phyloP scores from a whole-genome alignment of 2,329 filamentous ascomycete species.

The Fusarium nematophilum region DNA sequence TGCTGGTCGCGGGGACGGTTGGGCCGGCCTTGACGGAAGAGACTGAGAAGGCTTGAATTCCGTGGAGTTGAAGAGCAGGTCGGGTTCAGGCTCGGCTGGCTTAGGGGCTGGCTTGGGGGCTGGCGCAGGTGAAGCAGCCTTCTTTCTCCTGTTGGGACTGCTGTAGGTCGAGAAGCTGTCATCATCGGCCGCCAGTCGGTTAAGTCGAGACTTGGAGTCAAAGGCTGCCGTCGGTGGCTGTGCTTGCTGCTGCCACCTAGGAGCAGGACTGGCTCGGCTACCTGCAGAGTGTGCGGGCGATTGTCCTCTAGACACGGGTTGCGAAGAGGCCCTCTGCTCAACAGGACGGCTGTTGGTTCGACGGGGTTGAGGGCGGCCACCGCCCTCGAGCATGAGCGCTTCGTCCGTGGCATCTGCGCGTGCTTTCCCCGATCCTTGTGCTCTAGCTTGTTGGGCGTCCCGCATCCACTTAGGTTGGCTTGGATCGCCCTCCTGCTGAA shows the following conservation, averaged over 20 bases:
- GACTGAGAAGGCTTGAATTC: slow-evolving; percentile 50
- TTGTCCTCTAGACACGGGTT: slow-evolving; percentile 57
- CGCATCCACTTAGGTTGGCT: slow-evolving; percentile 97
- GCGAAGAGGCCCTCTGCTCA: slow-evolving; percentile 43
- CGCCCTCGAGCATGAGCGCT: slow-evolving; percentile 82
- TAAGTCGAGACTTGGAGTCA: slow-evolving; percentile 67
- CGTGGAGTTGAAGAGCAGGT: slow-evolving; percentile 70
- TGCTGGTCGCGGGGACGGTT: slow-evolving; percentile 54
- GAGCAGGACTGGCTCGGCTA: slow-evolving; percentile 59
- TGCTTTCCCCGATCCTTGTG: slow-evolving; percentile 47
- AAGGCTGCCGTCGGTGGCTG: slow-evolving; percentile 50
- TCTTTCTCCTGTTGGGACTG: slow-evolving; percentile 85
- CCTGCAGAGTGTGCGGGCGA: slow-evolving; percentile 61
- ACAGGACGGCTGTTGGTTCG: slow-evolving; percentile 43
- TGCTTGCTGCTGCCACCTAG: slow-evolving; percentile 69
- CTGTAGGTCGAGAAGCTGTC: slow-evolving; percentile 86
- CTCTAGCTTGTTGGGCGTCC: slow-evolving; percentile 67
- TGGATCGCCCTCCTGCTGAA: slow-evolving; percentile 77
- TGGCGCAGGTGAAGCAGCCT: slow-evolving; percentile 59
- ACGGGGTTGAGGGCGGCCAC: slow-evolving; percentile 63
- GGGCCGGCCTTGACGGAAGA: slow-evolving; percentile 52
- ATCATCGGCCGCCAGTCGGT: slow-evolving; percentile 79
- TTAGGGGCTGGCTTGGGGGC: slow-evolving; percentile 56
- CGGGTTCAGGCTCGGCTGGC: slow-evolving; percentile 59
- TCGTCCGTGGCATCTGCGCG: slow-evolving; percentile 70